These are phyloP conservation scores for Xylariaceae sp. DNA, from an alignment of 2,329 filamentous ascomycete genomes.

Conservation along the genomic window DNA sequence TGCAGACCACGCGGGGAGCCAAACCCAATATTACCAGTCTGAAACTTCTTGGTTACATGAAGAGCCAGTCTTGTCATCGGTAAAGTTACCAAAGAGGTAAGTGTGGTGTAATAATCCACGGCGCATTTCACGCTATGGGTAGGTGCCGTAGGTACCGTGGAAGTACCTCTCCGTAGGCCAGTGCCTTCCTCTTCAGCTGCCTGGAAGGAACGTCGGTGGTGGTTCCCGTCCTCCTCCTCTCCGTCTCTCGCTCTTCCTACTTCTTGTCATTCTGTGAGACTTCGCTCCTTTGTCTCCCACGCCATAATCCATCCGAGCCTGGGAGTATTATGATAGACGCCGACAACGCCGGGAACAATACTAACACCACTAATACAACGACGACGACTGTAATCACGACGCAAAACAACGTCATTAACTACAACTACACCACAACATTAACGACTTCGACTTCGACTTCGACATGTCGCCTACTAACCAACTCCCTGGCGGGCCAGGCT, in stretches of 20 bases:
- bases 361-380: neutral
- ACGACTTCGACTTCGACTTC: neutral
- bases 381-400: neutral
- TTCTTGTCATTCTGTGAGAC: neutral
- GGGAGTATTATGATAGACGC: neutral
- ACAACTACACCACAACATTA: neutral
- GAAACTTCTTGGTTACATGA: too few species aligned
- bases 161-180: neutral
- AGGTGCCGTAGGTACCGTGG: neutral
- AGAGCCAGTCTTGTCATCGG: too few species aligned
- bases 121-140: neutral
- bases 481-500: slow-evolving; percentile 25
- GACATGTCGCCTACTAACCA: slow-evolving; percentile 14
- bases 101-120: too few species aligned
- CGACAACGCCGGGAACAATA: neutral
- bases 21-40: neutral
- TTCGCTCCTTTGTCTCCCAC: neutral
- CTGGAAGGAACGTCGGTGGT: neutral
- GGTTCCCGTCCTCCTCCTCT: neutral
- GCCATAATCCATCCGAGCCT: neutral
- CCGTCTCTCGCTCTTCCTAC: neutral
- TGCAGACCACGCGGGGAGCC: neutral
- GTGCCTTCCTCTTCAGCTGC: neutral
- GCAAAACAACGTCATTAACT: neutral
- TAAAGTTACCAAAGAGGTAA: too few species aligned